Base-by-base conservation (phyloP, 192 early-diverging fungal species). In the Cetraspora pellucida region DNA sequence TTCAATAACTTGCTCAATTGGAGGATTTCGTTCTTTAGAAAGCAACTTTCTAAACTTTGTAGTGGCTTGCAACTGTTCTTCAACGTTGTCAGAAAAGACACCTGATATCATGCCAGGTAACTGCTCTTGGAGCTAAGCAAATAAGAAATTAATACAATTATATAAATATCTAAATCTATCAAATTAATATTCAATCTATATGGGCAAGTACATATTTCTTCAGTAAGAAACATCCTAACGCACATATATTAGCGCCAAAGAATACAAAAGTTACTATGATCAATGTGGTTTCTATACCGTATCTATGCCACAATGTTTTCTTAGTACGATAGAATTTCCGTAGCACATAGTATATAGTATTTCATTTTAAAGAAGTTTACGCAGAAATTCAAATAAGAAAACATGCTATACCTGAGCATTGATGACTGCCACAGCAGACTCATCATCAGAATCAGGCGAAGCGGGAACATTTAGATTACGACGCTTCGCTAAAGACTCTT, bases 1-100 rank as follows among this genome's bases (percentile, higher is more conserved):
- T 74, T 86, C 87, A 77, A 99, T 98, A 73, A 98, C 95, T 82
- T 97, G 91, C 68, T 95, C 94, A 80, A 99, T 99, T 25, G 97
- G 97, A 54, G 97, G 97, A 85, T 96, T 95, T 74, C 90, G 90
- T 83, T 97, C 96, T 89, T 91, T 88, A 28, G 96, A 98, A 46
- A 99, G 90, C 25, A 98, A 85, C 85, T 97, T 97, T 81, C 97
- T 89, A 87, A 99, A 99, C 69, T 89, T 90, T 14, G 92, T 90
- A 31, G 95, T 96, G 14, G 95, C 90, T 13, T 85, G 75, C 46
- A 95, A 82, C 83, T 98, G 96, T 28, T 86, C 87, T 47, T 96
- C 93, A 10, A 90, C 82, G 78, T 94, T 88, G 21, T 88, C 82
- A 7, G 94, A 94, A 79, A 92, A 91, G 25, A 98, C 90, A 19